Percentiles rank a stretch among this genome's conserved stretches.
Evolutionary conservation across 192 early-diverging fungal genomes (phyloP).

Genomic region (Mortierella claussenii): DNA sequence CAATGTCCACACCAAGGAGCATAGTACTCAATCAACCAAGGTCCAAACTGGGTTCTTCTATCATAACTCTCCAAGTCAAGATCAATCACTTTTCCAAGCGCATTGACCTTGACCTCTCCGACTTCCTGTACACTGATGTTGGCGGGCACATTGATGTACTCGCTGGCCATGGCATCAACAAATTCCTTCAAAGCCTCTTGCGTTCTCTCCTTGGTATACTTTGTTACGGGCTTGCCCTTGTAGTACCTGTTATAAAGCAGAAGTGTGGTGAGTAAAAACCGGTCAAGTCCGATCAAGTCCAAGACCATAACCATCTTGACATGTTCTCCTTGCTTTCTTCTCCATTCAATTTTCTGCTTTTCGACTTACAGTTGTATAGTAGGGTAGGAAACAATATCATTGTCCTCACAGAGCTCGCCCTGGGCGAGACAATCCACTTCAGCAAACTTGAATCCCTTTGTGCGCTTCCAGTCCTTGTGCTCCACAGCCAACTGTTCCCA

Average conservation of each 20-base stretch:
- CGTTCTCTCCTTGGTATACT: slow-evolving; percentile 8
- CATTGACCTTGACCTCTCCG: slow-evolving; percentile 53
- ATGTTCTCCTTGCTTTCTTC: neutral
- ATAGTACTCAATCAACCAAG: slow-evolving; percentile 92
- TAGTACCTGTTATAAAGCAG: slow-evolving; percentile 18
- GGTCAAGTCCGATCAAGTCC: neutral
- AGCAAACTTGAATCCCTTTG: slow-evolving; percentile 68
- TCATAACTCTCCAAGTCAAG: slow-evolving; percentile 67
- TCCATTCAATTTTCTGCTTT: neutral
- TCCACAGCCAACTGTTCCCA: slow-evolving; percentile 59
- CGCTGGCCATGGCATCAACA: slow-evolving; percentile 12
- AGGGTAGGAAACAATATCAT: slow-evolving; percentile 39
- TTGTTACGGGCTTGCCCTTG: slow-evolving; percentile 35
- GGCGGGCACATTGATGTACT: slow-evolving; percentile 27
- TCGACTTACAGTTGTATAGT: slow-evolving; percentile 38
- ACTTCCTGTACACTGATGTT: slow-evolving; percentile 20
- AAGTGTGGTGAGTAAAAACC: neutral
- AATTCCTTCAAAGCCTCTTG: slow-evolving; percentile 13
- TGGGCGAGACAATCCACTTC: slow-evolving; percentile 72
- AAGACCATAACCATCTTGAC: too few relatives aligned
- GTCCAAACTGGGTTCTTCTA: slow-evolving; percentile 63
- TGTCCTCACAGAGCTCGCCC: slow-evolving; percentile 34
- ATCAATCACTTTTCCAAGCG: slow-evolving; percentile 61
- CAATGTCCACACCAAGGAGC: slow-evolving; percentile 94
- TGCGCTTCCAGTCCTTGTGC: slow-evolving; percentile 50